Evolutionary conservation across 2,329 filamentous ascomycete genomes (phyloP).

Genomic region (Colletotrichum nymphaeae): DNA sequence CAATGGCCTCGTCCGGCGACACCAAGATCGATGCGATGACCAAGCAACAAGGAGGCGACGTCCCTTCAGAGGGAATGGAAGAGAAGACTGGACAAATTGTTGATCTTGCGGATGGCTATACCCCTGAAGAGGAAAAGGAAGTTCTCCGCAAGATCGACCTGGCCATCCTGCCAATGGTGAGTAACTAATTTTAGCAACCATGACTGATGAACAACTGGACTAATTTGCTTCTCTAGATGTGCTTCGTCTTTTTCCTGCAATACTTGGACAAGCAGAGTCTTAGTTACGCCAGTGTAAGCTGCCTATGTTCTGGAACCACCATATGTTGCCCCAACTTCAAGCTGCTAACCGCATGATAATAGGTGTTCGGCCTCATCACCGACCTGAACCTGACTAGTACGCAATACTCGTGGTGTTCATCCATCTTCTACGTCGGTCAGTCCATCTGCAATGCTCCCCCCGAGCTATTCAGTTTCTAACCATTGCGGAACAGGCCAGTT

Average conservation of each 20-base stretch:
- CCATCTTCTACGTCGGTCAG: slow-evolving; percentile 48
- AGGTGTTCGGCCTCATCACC: slow-evolving; percentile 56
- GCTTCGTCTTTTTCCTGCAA: slow-evolving; percentile 55
- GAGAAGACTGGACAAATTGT: slow-evolving; percentile 37
- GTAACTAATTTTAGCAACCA: neutral
- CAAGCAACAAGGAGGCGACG: neutral
- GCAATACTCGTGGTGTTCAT: slow-evolving; percentile 61
- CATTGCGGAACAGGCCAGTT: slow-evolving; percentile 46
- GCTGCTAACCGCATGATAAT: neutral
- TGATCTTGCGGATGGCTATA: slow-evolving; percentile 38
- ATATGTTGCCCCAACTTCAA: neutral
- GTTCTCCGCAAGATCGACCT: slow-evolving; percentile 48
- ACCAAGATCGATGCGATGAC: neutral
- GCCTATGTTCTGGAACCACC: neutral
- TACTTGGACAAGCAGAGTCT: slow-evolving; percentile 62
- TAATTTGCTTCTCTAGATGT: slow-evolving; percentile 45
- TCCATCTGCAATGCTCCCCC: slow-evolving; percentile 29
- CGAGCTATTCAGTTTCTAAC: accelerated
- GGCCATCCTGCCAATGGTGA: slow-evolving; percentile 45
- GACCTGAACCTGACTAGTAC: slow-evolving; percentile 56
- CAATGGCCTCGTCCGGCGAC: neutral
- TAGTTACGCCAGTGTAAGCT: slow-evolving; percentile 53
- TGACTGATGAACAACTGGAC: neutral
- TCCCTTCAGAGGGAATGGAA: neutral
- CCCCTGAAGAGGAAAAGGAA: slow-evolving; percentile 45